These are phyloP conservation scores for Yamadazyma nakazawae DNA, from an alignment of 805 yeast genomes.

Conservation along the genomic window DNA sequence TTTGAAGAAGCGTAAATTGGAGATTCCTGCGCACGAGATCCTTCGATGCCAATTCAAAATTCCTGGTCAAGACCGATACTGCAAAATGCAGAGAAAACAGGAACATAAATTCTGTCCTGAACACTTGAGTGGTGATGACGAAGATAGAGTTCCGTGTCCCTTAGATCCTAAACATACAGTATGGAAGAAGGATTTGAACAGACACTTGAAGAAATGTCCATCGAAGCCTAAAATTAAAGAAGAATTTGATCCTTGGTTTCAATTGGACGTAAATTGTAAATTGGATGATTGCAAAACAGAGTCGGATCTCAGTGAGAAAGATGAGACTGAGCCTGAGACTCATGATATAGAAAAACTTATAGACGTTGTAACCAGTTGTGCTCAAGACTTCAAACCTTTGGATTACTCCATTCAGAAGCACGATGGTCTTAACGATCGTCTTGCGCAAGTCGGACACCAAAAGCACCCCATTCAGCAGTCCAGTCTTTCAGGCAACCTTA, in stretches of 20 bases:
- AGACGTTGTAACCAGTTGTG: slow-evolving; percentile 11
- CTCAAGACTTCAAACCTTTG: slow-evolving; percentile 17
- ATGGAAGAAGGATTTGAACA: slow-evolving; percentile 53
- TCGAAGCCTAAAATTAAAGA: slow-evolving; percentile 35
- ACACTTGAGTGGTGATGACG: slow-evolving; percentile 39
- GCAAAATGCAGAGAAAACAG: slow-evolving; percentile 58
- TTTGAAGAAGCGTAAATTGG: slow-evolving; percentile 11
- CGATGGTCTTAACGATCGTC: slow-evolving; percentile 35
- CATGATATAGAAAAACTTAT: slow-evolving; percentile 15
- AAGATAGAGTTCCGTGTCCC: slow-evolving; percentile 66
- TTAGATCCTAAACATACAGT: slow-evolving; percentile 72
- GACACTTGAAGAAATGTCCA: slow-evolving; percentile 63
- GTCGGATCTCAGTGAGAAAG: not conserved
- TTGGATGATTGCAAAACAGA: not conserved
- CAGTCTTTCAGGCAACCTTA: slow-evolving; percentile 69
- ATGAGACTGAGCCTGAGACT: not conserved
- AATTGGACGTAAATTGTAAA: slow-evolving; percentile 41
- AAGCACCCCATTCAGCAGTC: slow-evolving; percentile 85
- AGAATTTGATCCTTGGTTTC: slow-evolving; percentile 49
- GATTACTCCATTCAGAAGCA: slow-evolving; percentile 19
- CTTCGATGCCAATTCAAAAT: slow-evolving; percentile 46
- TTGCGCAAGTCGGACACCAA: slow-evolving; percentile 47
- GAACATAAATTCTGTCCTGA: slow-evolving; percentile 58
- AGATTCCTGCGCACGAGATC: not conserved
- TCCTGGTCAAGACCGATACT: slow-evolving; percentile 49